A percentile compares a stretch with the other conserved stretches of the same genome.
Evolutionary conservation across 352 stramenopile species (phyloP).

Genomic region (Thraustochytrium striatum): DNA sequence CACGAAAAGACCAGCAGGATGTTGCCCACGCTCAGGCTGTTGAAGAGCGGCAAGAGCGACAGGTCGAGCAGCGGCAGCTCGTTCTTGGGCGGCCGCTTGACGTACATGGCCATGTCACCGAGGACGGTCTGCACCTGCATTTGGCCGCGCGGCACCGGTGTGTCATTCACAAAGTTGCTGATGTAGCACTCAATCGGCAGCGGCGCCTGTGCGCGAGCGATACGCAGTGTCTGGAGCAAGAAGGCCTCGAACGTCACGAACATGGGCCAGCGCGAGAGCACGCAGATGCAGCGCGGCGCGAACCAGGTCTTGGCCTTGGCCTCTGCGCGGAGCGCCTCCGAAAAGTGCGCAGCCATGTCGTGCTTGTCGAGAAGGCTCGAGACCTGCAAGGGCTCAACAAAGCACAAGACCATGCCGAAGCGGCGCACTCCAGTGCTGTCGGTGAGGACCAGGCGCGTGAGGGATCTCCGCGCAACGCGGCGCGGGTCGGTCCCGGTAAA

Average conservation of each 20-base stretch:
- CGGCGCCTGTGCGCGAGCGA: conserved; percentile 68
- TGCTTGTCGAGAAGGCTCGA: not conserved
- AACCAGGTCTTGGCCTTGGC: conserved; percentile 57
- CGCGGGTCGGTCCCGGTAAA: not conserved
- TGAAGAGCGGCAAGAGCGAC: conserved; percentile 85
- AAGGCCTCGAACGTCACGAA: conserved; percentile 88
- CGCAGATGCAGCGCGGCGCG: conserved; percentile 82
- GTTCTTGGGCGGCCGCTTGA: conserved; percentile 80
- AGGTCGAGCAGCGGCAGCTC: conserved; percentile 86
- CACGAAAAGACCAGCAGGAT: conserved; percentile 81
- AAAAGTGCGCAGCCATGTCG: not conserved
- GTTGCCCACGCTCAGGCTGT: conserved; percentile 81
- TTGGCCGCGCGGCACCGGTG: conserved; percentile 80
- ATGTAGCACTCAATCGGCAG: conserved; percentile 95
- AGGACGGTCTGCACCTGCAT: conserved; percentile 82
- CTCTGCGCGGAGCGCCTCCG: not conserved
- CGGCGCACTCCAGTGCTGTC: conserved; percentile 15
- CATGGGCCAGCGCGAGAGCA: conserved; percentile 92
- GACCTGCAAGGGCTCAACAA: not conserved
- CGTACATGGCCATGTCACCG: conserved; percentile 73
- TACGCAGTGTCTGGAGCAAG: conserved; percentile 80
- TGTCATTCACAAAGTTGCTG: conserved; percentile 89
- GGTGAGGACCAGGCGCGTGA: conserved; percentile 28
- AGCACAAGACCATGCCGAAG: conserved; percentile 14
- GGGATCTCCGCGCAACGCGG: not conserved